phyloP scores from a whole-genome alignment of 768 basidiomycete genomes.

The Collybia sordida region DNA sequence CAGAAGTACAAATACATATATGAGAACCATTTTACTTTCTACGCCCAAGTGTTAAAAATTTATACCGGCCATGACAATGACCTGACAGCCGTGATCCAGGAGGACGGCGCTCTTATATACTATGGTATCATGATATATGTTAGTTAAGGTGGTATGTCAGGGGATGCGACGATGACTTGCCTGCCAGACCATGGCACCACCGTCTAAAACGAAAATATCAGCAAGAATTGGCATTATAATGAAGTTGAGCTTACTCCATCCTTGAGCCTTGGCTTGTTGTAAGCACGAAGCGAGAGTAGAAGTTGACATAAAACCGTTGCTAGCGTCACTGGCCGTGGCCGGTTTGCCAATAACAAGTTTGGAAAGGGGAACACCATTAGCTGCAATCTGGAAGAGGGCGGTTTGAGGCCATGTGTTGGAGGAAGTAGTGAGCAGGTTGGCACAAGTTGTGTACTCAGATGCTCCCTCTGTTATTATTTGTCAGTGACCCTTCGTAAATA shows the following conservation, averaged over 20 bases:
- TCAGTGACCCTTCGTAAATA: constrained; percentile 3
- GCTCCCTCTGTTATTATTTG: constrained; percentile 47
- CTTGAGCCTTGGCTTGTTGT: constrained; percentile 53
- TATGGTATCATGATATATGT: constrained; percentile 4
- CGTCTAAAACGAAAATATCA: constrained; percentile 18
- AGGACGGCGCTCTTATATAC: constrained; percentile 28
- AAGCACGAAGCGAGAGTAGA: constrained; percentile 60
- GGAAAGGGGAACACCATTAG: constrained; percentile 52
- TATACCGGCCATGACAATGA: constrained; percentile 32
- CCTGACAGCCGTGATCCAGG: constrained; percentile 34
- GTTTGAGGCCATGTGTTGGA: constrained; percentile 62
- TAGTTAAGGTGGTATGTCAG: background rate
- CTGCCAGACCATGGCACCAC: constrained; percentile 39
- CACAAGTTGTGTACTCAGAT: constrained; percentile 64
- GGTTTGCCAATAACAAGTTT: constrained; percentile 83
- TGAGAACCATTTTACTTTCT: too few relatives aligned
- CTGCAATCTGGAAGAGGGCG: constrained; percentile 58
- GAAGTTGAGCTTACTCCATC: constrained; percentile 59
- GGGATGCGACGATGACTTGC: constrained; percentile 15
- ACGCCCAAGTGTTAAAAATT: background rate
- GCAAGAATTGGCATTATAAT: constrained; percentile 1
- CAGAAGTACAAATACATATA: too few relatives aligned
- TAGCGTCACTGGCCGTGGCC: constrained; percentile 48
- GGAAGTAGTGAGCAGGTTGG: constrained; percentile 55
- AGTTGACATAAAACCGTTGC: constrained; percentile 61